Conservation (phyloP, 345 rosid species). For the Durio zibethinus region DNA sequence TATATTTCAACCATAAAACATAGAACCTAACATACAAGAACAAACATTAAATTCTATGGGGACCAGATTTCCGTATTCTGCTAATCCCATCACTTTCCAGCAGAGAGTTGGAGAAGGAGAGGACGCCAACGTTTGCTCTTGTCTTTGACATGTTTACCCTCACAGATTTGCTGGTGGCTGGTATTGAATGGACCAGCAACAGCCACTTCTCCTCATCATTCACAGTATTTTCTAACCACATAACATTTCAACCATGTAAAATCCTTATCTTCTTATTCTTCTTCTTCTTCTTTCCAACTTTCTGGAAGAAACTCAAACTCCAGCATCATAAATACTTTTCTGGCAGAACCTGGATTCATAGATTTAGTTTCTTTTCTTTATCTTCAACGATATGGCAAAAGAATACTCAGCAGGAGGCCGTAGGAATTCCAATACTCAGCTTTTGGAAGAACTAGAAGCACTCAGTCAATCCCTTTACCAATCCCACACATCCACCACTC, state of each 20-base stretch:
- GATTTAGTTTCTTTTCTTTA: neutral
- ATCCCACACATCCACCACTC: constrained; percentile 36
- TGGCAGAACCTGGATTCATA: neutral
- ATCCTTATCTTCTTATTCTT: constrained; percentile 22
- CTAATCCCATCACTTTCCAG: constrained; percentile 2
- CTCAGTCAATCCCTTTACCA: constrained; percentile 82
- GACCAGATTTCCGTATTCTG: neutral
- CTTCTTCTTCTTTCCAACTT: neutral
- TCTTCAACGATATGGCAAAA: constrained; percentile 35
- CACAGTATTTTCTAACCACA: constrained; percentile 24
- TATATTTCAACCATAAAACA: neutral
- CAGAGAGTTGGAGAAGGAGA: neutral
- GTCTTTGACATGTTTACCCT: constrained; percentile 33
- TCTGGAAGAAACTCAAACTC: neutral
- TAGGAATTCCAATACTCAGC: constrained; percentile 65
- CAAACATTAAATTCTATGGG: neutral
- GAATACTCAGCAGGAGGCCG: constrained; percentile 36
- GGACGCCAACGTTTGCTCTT: constrained; percentile 24
- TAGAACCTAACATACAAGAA: neutral
- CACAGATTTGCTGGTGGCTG: constrained; percentile 12
- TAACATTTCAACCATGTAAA: neutral
- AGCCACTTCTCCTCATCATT: neutral
- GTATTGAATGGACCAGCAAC: constrained; percentile 21
- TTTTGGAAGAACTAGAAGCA: constrained; percentile 77
- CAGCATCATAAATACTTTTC: neutral